Base-by-base conservation (phyloP, 352 stramenopile species). In the Globisporangium ultimum region DNA sequence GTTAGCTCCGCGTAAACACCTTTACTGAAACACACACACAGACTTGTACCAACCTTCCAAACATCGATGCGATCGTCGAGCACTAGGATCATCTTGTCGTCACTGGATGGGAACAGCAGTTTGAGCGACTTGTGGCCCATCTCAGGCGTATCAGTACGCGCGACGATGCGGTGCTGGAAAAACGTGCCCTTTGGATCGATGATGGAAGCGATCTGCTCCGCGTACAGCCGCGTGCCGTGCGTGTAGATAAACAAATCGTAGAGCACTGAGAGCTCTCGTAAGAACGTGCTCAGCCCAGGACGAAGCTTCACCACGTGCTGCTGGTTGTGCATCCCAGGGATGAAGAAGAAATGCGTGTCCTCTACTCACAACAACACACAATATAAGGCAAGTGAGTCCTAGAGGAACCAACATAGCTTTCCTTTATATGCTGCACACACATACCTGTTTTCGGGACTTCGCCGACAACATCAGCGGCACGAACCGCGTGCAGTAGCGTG, bases 181-280 rank as follows among this genome's bases (percentile, higher is more conserved):
- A 91, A 85, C 13, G 60, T 76, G 60, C 78, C 76, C 15, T 89
- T 67, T 7, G 87, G 84, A 52, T 97, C 88, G 48, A 98, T 94
- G 58, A 98, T 92, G 38, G 95, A 85, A 22, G 91, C 88, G 59
- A 98, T 96, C 61, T 96, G 75, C 67, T 98, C 91, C 1, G 95
- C 95, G 72, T 98, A 98, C 43, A 91, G 67, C 18, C 93, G 76
- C 20, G 93, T 98, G 54, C 94, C 95, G 42, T 97, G 93, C 21
- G 95, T 98, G 78, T 98, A 98, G 32, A 98, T 96, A 42, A 95
- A 96, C 18, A 98, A 55, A 71, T 98, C 92, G 70, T 98, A 98
- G 9, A 81, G 75, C 2, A 58, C 63, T 49, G 82, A 81, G 17
- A 97, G 76, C 36, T 89, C 72, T 15, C 78, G 62, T n/a, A 98